Evolutionary conservation across 2,329 filamentous ascomycete species (phyloP), one percentile per base, ranked within the genome.

Genomic region (Ceratocystis papillata): DNA sequence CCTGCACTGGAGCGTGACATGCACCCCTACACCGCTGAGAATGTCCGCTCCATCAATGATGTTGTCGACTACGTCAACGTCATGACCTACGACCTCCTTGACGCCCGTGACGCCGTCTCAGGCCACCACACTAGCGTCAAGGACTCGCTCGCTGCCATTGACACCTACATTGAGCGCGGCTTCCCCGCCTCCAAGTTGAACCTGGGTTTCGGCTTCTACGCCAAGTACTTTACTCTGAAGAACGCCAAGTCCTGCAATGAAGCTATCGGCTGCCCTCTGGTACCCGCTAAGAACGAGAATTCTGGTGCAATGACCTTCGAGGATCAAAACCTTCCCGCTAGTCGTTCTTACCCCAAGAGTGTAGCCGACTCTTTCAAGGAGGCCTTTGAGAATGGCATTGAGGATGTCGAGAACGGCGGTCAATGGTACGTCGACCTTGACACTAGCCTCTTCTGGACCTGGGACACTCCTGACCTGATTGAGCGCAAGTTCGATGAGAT

Each of bases 11-110:
- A 81, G 69, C 74, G 77, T 57, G 87, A 90, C 70, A 82, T 90
- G 80, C 81, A 89, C 59, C 86, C 84, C 15, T 89, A 83, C 73
- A 88, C 83, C 0, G 69, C 76, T 2, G 75, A 79, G 10, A 83
- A 80, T 20, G 76, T 86, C 0, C 83, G 85, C 0, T 74, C 78
- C 66, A 87, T 89, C 71, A 80, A 77, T 70, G 71, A 76, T 2
- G 77, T 79, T 0, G 79, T 88, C n/a, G 85, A 90, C 71, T 86
- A 86, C 70, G 77, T 89, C 72, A 89, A 89, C 70, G 76, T 80
- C 71, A 81, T 88, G 87, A 80, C 82, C 2, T 89, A 89, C 73
- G 86, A 89, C 70, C 75, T 87, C 65, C 83, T 87, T 78, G 87
- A 88, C 75, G 81, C 86, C 45, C 83, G 87, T 44, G 83, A 89